Percentiles rank a stretch among this genome's conserved stretches.
Evolutionary conservation across 1,284 basidiomycete species (phyloP).

Genomic region (Puccinia hordei): DNA sequence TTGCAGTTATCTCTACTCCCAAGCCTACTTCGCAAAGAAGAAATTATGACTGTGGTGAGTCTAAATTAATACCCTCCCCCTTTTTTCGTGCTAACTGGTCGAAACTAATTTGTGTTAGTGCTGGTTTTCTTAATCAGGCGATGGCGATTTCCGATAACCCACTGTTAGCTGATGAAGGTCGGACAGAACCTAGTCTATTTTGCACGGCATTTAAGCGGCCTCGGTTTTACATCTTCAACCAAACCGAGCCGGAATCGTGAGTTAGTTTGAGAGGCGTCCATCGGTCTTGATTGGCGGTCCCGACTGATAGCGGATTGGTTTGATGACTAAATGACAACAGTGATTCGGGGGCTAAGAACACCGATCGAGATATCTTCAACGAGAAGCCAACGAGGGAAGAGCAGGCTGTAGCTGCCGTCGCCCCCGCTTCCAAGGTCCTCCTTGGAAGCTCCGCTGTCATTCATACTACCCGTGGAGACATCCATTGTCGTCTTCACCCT

Average conservation of each 20-base stretch:
- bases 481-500: conserved; percentile 80
- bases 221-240: conserved; percentile 96
- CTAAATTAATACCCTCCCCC: not conserved
- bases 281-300: not conserved
- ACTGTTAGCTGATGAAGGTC: conserved; percentile 77
- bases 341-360: conserved; percentile 72
- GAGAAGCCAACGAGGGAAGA: conserved; percentile 96
- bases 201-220: conserved; percentile 89
- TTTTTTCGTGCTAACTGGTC: conserved; percentile 24
- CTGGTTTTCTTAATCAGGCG: conserved; percentile 63
- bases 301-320: not conserved
- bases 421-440: conserved; percentile 62
- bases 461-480: conserved; percentile 94
- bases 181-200: conserved; percentile 86
- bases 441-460: conserved; percentile 79
- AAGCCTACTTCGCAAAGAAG: conserved; percentile 85
- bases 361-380: conserved; percentile 96
- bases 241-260: conserved; percentile 80
- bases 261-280: conserved; percentile 56
- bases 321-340: conserved; percentile 11
- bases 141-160: conserved; percentile 96
- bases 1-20: conserved; percentile 87
- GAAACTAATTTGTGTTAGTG: not conserved
- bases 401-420: conserved; percentile 78
- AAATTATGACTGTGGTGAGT: conserved; percentile 75